These are phyloP conservation scores for Leccinum arenicola DNA, from an alignment of 768 basidiomycete genomes.

Conservation along the genomic window DNA sequence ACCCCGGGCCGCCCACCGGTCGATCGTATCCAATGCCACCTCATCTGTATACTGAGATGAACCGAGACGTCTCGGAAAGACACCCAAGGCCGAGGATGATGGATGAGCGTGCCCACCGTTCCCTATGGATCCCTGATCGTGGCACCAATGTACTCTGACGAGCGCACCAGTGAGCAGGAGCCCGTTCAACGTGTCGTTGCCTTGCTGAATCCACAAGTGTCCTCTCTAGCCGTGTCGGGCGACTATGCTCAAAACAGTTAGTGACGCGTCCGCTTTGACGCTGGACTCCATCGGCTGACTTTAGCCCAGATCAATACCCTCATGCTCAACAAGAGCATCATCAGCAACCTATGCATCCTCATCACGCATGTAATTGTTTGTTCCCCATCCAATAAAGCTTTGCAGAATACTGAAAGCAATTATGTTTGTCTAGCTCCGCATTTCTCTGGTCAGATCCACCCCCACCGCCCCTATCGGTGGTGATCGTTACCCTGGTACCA, in stretches of 20 bases:
- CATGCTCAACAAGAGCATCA: slow-evolving; percentile 35
- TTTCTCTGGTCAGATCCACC: slow-evolving; percentile 32
- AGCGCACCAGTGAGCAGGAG: slow-evolving; percentile 48
- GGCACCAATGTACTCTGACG: slow-evolving; percentile 52
- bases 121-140: slow-evolving; percentile 45
- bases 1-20: slow-evolving; percentile 31
- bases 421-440: slow-evolving; percentile 60
- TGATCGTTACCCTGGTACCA: slow-evolving; percentile 97
- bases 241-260: slow-evolving; percentile 43
- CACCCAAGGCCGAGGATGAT: slow-evolving; percentile 26
- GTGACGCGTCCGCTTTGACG: slow-evolving; percentile 26
- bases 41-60: slow-evolving; percentile 35
- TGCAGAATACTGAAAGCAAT: slow-evolving; percentile 52
- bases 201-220: slow-evolving; percentile 18
- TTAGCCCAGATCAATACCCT: slow-evolving; percentile 29
- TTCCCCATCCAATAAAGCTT: slow-evolving; percentile 35
- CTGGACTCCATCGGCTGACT: slow-evolving; percentile 17
- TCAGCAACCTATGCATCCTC: slow-evolving; percentile 26
- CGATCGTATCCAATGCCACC: slow-evolving; percentile 35
- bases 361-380: slow-evolving; percentile 34
- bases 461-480: slow-evolving; percentile 66
- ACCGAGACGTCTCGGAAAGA: slow-evolving; percentile 30
- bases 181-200: slow-evolving; percentile 8
- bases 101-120: slow-evolving; percentile 32
- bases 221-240: slow-evolving; percentile 38